A percentile compares a stretch with the other conserved stretches of the same genome.
phyloP scores from a whole-genome alignment of 2,329 filamentous ascomycete species.

The Tolypocladium tropicale region DNA sequence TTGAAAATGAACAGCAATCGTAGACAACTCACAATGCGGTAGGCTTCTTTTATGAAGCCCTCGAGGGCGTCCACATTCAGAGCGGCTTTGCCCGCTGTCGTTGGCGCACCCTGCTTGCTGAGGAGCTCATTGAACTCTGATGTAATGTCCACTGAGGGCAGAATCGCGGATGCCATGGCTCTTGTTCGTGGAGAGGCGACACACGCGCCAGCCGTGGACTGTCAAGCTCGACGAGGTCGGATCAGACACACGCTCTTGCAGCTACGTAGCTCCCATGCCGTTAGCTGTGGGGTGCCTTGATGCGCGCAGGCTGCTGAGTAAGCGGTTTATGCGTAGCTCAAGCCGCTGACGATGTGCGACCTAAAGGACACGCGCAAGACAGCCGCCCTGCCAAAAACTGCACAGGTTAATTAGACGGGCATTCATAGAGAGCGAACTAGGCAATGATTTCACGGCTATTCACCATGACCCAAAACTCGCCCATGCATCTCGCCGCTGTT shows the following conservation, averaged over 20 bases:
- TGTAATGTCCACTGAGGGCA: conserved; percentile 50
- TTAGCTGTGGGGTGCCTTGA: not conserved
- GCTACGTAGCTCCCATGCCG: not conserved
- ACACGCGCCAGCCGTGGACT: not conserved
- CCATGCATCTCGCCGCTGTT: not conserved
- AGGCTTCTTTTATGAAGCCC: conserved; percentile 87
- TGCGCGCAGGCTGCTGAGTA: conserved; percentile 1
- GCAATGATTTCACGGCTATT: too few relatives aligned
- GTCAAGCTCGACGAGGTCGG: not conserved
- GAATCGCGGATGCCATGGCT: conserved; percentile 2
- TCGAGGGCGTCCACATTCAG: conserved; percentile 46
- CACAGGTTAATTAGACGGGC: too few relatives aligned
- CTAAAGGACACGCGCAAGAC: too few relatives aligned
- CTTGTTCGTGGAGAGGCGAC: not conserved
- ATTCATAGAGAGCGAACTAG: too few relatives aligned
- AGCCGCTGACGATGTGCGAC: not conserved
- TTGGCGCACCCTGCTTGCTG: conserved; percentile 43
- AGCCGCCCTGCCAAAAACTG: too few relatives aligned
- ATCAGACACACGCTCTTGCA: not conserved
- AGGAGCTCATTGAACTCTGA: conserved; percentile 59
- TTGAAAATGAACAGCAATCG: not conserved
- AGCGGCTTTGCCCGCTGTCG: conserved; percentile 31
- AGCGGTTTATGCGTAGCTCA: not conserved
- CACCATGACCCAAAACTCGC: not conserved
- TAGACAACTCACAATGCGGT: conserved; percentile 64